Conservation (phyloP, 768 basidiomycete genomes). For the Leccinum disarticulatum region DNA sequence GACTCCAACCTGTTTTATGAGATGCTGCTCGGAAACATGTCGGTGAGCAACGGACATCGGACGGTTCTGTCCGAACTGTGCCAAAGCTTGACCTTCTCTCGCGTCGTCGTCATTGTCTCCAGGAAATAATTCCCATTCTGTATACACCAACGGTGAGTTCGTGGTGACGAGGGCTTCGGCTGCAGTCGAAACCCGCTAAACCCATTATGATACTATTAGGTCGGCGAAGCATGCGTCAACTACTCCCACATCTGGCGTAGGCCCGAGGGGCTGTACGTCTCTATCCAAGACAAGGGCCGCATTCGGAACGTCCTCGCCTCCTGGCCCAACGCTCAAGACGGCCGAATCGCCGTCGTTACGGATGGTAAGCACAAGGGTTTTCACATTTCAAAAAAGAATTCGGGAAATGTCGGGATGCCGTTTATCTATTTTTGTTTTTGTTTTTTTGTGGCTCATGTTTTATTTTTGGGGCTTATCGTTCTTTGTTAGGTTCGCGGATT, state of each 20-base stretch:
- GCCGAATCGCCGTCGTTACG: slow-evolving; percentile 75
- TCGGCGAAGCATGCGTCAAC: slow-evolving; percentile 70
- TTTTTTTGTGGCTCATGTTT: not conserved
- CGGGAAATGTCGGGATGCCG: not conserved
- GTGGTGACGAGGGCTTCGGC: no score
- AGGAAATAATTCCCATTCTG: slow-evolving; percentile 58
- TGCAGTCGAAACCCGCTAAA: not conserved
- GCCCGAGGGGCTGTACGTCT: slow-evolving; percentile 61
- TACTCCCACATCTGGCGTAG: slow-evolving; percentile 69
- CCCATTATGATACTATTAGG: slow-evolving; percentile 22
- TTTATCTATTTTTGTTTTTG: not conserved
- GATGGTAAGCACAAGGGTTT: slow-evolving; percentile 47
- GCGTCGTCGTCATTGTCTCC: not conserved
- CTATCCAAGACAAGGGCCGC: slow-evolving; percentile 64
- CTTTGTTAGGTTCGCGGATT: slow-evolving; percentile 55
- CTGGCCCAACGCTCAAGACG: slow-evolving; percentile 45
- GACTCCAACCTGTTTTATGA: no score
- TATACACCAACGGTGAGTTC: slow-evolving; percentile 69
- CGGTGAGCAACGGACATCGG: slow-evolving; percentile 35
- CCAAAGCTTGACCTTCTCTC: not conserved
- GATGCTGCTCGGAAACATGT: slow-evolving; percentile 58
- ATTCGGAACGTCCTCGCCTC: slow-evolving; percentile 55
- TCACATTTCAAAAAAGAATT: not conserved
- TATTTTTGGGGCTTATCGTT: not conserved
- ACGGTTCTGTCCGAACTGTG: not conserved